phyloP scores from a whole-genome alignment of 805 yeast genomes.

The Wickerhamiella spandovensis region DNA sequence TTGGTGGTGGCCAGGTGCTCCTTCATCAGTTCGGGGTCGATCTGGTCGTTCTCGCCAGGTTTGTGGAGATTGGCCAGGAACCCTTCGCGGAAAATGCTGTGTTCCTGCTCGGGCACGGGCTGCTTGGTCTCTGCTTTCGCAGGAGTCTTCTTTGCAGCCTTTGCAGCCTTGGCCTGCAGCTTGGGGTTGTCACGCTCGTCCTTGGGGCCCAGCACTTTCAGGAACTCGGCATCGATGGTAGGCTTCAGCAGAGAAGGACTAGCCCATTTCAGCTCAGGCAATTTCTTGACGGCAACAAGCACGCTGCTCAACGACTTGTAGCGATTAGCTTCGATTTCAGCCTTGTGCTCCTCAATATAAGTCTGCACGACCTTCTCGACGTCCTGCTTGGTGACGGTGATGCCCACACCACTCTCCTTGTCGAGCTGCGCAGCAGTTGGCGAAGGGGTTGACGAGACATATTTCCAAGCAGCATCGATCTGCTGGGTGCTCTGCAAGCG shows the following conservation, averaged over 20 bases:
- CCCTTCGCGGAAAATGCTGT: slow-evolving; percentile 78
- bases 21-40: slow-evolving; percentile 67
- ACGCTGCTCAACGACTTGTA: slow-evolving; percentile 67
- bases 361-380: slow-evolving; percentile 43
- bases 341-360: slow-evolving; percentile 47
- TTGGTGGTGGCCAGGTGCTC: slow-evolving; percentile 67
- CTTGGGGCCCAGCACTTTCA: slow-evolving; percentile 75
- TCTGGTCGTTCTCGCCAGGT: slow-evolving; percentile 92
- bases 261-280: slow-evolving; percentile 83
- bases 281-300: slow-evolving; percentile 60
- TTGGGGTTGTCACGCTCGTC: slow-evolving; percentile 73
- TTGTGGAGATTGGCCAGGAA: slow-evolving; percentile 89
- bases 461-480: slow-evolving; percentile 63
- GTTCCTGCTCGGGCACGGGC: slow-evolving; percentile 9
- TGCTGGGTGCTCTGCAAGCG: slow-evolving; percentile 57
- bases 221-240: slow-evolving; percentile 62
- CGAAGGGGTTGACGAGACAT: slow-evolving; percentile 36
- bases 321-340: slow-evolving; percentile 53
- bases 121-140: slow-evolving; percentile 15
- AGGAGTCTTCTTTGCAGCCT: slow-evolving; percentile 25
- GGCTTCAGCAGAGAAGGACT: slow-evolving; percentile 79
- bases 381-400: slow-evolving; percentile 52
- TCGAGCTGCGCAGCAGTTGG: slow-evolving; percentile 42
- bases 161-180: slow-evolving; percentile 20
- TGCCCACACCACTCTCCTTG: slow-evolving; percentile 61